These are phyloP conservation scores for Scleroderma citrinum DNA, from an alignment of 768 basidiomycete species.

Conservation along the genomic window DNA sequence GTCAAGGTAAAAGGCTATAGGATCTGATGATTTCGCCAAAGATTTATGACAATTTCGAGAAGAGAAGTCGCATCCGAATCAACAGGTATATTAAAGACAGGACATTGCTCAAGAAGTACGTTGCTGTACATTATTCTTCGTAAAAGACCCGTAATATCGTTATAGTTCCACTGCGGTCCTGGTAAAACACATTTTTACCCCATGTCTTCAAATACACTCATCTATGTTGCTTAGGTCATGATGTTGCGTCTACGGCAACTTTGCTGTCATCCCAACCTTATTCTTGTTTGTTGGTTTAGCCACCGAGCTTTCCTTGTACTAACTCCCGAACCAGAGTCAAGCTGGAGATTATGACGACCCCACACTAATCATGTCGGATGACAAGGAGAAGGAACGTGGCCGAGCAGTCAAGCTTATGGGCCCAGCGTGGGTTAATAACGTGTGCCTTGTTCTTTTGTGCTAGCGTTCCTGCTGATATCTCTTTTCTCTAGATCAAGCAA, in stretches of 20 bases:
- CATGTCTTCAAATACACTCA: not conserved
- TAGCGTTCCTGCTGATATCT: not conserved
- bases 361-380: conserved; percentile 40
- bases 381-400: conserved; percentile 49
- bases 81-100: conserved; percentile 56
- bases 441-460: not conserved
- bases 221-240: conserved; percentile 44
- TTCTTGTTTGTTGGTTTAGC: conserved; percentile 38
- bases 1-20: not conserved
- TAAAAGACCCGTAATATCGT: not conserved
- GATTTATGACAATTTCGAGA: conserved; percentile 57
- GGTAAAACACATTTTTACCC: not conserved
- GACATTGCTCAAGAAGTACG: conserved; percentile 70
- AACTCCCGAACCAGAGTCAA: conserved; percentile 27
- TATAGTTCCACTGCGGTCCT: not conserved
- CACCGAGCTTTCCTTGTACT: not conserved
- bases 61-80: conserved; percentile 45
- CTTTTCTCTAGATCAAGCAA: conserved; percentile 30
- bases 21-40: conserved; percentile 12
- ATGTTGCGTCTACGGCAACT: conserved; percentile 72
- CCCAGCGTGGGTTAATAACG: conserved; percentile 32
- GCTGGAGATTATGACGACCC: conserved; percentile 47
- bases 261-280: conserved; percentile 67
- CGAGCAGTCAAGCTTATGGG: conserved; percentile 45
- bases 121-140: conserved; percentile 9